Evolutionary conservation across 176 grass and related monocot species (phyloP).

Genomic region (Raddia guianensis): DNA sequence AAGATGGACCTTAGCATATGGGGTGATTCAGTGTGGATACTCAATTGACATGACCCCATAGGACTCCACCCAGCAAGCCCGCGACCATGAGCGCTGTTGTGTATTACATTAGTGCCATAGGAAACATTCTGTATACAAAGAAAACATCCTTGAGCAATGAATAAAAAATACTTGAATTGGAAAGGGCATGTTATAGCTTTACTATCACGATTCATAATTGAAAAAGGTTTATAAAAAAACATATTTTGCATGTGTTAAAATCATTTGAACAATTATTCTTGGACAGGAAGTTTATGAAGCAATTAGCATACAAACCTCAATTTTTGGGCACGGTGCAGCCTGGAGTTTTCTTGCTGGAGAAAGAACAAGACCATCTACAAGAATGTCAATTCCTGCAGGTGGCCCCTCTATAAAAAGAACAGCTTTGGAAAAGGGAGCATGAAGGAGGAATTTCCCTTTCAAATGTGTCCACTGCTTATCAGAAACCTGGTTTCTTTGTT

Average conservation of each 20-base stretch:
- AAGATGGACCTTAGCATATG: conserved; percentile 57
- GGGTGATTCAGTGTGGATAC: conserved; percentile 57
- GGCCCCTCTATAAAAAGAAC: conserved; percentile 89
- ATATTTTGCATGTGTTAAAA: neutral
- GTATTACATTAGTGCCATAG: conserved; percentile 70
- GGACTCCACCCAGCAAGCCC: conserved; percentile 79
- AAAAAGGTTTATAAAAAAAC: conserved; percentile 14
- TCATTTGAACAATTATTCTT: neutral
- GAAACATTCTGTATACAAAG: conserved; percentile 65
- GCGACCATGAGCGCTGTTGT: conserved; percentile 55
- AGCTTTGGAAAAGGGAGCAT: conserved; percentile 73
- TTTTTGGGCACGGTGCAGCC: conserved; percentile 55
- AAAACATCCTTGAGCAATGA: conserved; percentile 29
- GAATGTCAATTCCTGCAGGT: conserved; percentile 83
- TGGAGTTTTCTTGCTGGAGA: conserved; percentile 57
- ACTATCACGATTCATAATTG: neutral
- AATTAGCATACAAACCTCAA: conserved; percentile 61
- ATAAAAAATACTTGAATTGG: conserved; percentile 18
- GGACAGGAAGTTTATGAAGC: conserved; percentile 11
- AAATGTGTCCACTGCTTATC: conserved; percentile 91
- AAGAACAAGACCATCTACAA: conserved; percentile 80
- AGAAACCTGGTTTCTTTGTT: conserved; percentile 71
- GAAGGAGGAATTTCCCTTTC: conserved; percentile 82
- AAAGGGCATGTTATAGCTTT: neutral
- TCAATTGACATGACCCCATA: conserved; percentile 83